These are phyloP conservation scores for Laetiporus sulphureus DNA, from an alignment of 1,284 basidiomycete genomes.

Conservation along the genomic window DNA sequence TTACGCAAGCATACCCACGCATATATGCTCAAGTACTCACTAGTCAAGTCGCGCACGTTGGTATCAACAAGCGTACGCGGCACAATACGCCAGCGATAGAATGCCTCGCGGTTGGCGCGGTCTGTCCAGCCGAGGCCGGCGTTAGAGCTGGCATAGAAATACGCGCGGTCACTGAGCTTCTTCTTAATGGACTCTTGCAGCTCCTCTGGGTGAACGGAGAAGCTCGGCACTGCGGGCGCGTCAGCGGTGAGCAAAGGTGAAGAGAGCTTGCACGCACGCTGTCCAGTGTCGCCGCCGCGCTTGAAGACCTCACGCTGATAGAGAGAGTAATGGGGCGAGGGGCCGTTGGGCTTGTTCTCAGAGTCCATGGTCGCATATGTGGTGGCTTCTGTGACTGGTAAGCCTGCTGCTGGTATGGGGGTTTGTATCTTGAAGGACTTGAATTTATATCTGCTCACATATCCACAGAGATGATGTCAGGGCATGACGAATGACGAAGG, in stretches of 20 bases:
- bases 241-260: not conserved
- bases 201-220: conserved; percentile 44
- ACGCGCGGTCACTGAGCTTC: conserved; percentile 44
- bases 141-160: conserved; percentile 52
- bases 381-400: no score
- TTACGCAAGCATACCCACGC: not conserved
- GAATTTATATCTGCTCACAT: no score
- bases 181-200: conserved; percentile 43
- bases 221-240: conserved; percentile 23
- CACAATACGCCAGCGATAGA: conserved; percentile 46
- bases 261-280: conserved; percentile 23
- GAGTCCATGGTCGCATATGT: conserved; percentile 44
- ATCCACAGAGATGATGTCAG: no score
- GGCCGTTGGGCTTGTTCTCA: conserved; percentile 42
- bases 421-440: no score
- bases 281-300: conserved; percentile 34
- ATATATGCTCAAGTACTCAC: conserved; percentile 19
- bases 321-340: conserved; percentile 49
- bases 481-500: no score
- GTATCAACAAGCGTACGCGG: conserved; percentile 57
- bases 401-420: no score
- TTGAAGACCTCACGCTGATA: conserved; percentile 50
- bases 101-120: conserved; percentile 45
- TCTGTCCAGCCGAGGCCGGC: conserved; percentile 52
- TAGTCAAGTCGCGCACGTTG: conserved; percentile 45